These are phyloP conservation scores for Tylopilus balloui DNA, from an alignment of 768 basidiomycete genomes.

Conservation along the genomic window DNA sequence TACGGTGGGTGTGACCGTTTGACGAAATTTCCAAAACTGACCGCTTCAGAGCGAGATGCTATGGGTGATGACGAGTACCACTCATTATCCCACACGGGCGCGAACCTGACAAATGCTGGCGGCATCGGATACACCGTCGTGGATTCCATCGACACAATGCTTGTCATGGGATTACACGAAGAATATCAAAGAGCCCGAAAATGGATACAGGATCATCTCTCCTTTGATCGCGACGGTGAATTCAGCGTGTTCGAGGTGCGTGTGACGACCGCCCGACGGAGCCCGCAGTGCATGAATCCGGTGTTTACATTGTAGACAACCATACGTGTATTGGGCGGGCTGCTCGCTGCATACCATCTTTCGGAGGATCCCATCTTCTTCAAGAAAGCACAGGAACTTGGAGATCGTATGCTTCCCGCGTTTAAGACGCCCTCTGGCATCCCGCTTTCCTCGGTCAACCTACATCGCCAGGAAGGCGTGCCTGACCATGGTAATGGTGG, in stretches of 20 bases:
- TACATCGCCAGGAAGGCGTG: constrained; percentile 55
- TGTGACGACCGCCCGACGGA: background rate
- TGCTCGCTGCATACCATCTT: constrained; percentile 82
- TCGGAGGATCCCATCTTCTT: constrained; percentile 70
- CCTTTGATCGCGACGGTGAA: constrained; percentile 71
- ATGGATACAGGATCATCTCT: constrained; percentile 69
- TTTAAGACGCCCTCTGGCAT: constrained; percentile 83
- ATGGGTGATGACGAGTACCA: constrained; percentile 94
- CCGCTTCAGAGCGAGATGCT: constrained; percentile 68
- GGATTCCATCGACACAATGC: constrained; percentile 84
- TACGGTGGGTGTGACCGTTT: constrained; percentile 55
- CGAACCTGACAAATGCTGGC: constrained; percentile 73
- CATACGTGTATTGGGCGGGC: constrained; percentile 86
- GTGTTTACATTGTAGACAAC: constrained; percentile 57
- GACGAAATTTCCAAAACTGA: constrained; percentile 9
- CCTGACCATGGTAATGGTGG: constrained; percentile 55
- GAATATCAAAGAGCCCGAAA: constrained; percentile 74
- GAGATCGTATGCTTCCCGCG: constrained; percentile 74
- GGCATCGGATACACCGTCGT: constrained; percentile 87
- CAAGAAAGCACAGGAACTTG: constrained; percentile 75
- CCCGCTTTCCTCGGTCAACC: constrained; percentile 76
- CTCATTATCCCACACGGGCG: constrained; percentile 68
- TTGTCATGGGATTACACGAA: constrained; percentile 75
- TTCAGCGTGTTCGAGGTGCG: constrained; percentile 91
- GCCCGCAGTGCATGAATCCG: background rate